These are phyloP conservation scores for Neckera pumila DNA, from an alignment of 225 moss, liverwort and hornwort genomes.

Conservation along the genomic window DNA sequence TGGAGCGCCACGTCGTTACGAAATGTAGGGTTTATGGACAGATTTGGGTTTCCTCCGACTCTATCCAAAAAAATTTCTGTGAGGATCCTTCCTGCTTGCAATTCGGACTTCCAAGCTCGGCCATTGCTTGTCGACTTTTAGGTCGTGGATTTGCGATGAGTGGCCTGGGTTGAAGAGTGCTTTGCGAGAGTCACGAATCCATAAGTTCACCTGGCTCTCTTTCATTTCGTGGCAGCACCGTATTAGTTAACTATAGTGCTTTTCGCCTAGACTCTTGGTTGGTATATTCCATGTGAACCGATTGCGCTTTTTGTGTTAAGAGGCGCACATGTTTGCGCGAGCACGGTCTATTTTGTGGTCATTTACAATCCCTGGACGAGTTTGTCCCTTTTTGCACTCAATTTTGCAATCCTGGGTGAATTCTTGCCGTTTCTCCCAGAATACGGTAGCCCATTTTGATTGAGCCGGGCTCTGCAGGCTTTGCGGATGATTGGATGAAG, in stretches of 20 bases:
- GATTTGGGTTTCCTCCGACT: neutral
- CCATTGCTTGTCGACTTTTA: neutral
- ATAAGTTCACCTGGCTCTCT: no score
- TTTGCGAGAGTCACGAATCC: neutral
- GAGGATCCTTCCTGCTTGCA: neutral
- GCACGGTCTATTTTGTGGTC: neutral
- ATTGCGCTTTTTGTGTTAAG: neutral
- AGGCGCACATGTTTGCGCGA: neutral
- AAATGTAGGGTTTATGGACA: neutral
- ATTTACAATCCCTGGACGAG: neutral
- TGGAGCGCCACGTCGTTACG: neutral
- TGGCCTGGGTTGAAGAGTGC: neutral
- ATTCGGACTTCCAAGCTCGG: neutral
- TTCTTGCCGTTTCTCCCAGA: neutral
- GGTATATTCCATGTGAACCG: neutral
- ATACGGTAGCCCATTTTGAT: neutral
- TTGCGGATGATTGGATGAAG: neutral
- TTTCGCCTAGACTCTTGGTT: no score
- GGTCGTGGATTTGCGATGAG: neutral
- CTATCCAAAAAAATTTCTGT: neutral
- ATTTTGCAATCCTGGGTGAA: neutral
- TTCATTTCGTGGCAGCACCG: neutral
- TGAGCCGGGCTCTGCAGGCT: neutral
- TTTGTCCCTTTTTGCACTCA: neutral
- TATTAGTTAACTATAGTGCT: neutral